A percentile compares a stretch with the other conserved stretches of the same genome.
Conservation (phyloP, 2,329 filamentous ascomycete genomes). For the Xylaria multiplex region DNA sequence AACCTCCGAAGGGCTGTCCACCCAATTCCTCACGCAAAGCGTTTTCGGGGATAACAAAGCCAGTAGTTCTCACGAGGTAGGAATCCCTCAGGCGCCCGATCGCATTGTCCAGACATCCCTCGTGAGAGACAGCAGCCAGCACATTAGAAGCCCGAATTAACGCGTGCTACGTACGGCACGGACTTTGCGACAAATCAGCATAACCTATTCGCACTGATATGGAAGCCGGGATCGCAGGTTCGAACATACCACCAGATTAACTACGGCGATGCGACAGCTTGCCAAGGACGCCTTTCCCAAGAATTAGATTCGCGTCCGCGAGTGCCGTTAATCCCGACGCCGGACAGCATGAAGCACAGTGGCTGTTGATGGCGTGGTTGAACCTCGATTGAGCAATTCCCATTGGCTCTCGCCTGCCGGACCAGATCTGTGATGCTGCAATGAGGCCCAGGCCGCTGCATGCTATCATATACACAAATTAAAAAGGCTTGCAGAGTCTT, state of each 20-base stretch:
- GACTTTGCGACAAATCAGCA: conserved; percentile 72
- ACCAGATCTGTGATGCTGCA: not conserved
- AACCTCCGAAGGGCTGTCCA: conserved; percentile 88
- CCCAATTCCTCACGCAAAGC: conserved; percentile 91
- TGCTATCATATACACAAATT: too few species aligned
- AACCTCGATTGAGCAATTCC: too few species aligned
- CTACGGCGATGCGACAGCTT: conserved; percentile 75
- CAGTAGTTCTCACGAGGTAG: not conserved
- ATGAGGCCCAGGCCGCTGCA: not conserved
- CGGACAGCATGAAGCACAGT: too few species aligned
- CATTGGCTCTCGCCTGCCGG: not conserved
- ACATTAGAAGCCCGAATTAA: conserved; percentile 92
- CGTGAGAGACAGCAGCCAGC: conserved; percentile 75
- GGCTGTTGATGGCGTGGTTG: too few species aligned
- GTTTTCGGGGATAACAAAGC: conserved; percentile 50
- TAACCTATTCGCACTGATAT: conserved; percentile 68
- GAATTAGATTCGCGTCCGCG: conserved; percentile 12
- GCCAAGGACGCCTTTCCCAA: conserved; percentile 64
- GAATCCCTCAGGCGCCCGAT: too few species aligned
- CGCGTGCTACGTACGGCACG: conserved; percentile 77
- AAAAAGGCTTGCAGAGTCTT: too few species aligned
- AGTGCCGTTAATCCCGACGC: not conserved
- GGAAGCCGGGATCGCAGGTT: conserved; percentile 78
- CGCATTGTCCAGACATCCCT: not conserved
- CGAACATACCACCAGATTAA: conserved; percentile 79